These are phyloP conservation scores for Leptomonas pyrrhocoris DNA, from an alignment of 208 protist genomes.

Conservation along the genomic window DNA sequence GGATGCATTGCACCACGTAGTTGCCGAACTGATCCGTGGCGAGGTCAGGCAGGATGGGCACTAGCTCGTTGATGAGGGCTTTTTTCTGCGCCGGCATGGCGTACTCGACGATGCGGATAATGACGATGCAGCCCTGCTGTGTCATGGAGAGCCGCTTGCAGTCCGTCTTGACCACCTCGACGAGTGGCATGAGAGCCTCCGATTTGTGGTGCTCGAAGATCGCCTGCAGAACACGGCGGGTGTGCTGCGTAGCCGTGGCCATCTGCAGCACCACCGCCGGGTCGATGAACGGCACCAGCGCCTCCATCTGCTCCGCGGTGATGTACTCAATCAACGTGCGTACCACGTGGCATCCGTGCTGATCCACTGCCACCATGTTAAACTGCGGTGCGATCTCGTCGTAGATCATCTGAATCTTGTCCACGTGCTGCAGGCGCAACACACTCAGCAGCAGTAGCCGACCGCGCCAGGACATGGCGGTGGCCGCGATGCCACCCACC, in stretches of 20 bases:
- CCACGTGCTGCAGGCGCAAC: slow-evolving; percentile 60
- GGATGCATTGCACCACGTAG: slow-evolving; percentile 88
- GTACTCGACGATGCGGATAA: slow-evolving; percentile 81
- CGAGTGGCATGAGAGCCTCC: slow-evolving; percentile 56
- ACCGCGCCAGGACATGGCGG: slow-evolving; percentile 56
- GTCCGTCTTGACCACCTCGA: slow-evolving; percentile 54
- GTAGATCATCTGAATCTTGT: slow-evolving; percentile 61
- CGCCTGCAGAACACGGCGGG: slow-evolving; percentile 69
- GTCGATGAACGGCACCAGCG: slow-evolving; percentile 47
- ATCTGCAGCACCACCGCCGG: slow-evolving; percentile 46
- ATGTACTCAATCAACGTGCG: slow-evolving; percentile 70
- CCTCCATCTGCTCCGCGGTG: slow-evolving; percentile 48
- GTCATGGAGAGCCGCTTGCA: slow-evolving; percentile 52
- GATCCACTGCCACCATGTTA: slow-evolving; percentile 64
- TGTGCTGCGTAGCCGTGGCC: slow-evolving; percentile 66
- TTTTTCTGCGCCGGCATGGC: slow-evolving; percentile 52
- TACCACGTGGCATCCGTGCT: slow-evolving; percentile 76
- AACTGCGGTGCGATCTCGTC: slow-evolving; percentile 64
- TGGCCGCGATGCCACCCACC: slow-evolving; percentile 50
- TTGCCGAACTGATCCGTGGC: slow-evolving; percentile 87
- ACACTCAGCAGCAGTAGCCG: slow-evolving; percentile 61
- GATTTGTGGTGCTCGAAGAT: slow-evolving; percentile 75
- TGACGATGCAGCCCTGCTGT: slow-evolving; percentile 84
- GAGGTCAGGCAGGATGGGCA: slow-evolving; percentile 58
- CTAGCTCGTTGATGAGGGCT: slow-evolving; percentile 53